Percentiles rank a stretch among this genome's conserved stretches.
These are phyloP conservation scores for Talaromyces amestolkiae DNA, from an alignment of 2,329 filamentous ascomycete genomes.

Conservation along the genomic window DNA sequence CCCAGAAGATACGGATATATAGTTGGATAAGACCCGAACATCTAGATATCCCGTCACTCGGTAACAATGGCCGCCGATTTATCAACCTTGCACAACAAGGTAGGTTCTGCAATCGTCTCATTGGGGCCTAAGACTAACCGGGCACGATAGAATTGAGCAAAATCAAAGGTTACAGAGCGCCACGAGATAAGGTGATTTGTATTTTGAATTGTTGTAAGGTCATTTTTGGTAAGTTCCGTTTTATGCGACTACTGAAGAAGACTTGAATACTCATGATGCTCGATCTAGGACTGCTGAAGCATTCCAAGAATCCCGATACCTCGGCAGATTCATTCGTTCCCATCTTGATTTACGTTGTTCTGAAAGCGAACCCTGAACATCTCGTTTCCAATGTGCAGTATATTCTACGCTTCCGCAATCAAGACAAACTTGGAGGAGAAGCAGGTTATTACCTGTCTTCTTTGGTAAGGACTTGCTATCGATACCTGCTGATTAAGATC, in stretches of 20 bases:
- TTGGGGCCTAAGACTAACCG: background rate
- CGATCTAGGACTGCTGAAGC: conserved; percentile 71
- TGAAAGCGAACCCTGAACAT: conserved; percentile 92
- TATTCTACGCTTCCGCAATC: conserved; percentile 92
- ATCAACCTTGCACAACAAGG: conserved; percentile 84
- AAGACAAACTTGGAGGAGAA: conserved; percentile 96
- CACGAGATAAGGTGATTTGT: conserved; percentile 96
- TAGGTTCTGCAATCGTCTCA: conserved; percentile 33
- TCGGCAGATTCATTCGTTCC: conserved; percentile 96
- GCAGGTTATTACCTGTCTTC: conserved; percentile 98
- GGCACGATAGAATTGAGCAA: conserved; percentile 72
- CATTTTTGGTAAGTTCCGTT: conserved; percentile 71
- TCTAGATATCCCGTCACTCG: conserved; percentile 82
- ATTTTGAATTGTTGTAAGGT: conserved; percentile 99
- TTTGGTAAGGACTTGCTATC: conserved; percentile 54
- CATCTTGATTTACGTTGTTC: conserved; percentile 89
- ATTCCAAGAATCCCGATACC: conserved; percentile 80
- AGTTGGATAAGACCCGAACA: conserved; percentile 92
- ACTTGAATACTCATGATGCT: background rate
- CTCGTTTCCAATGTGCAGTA: conserved; percentile 98
- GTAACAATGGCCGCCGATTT: conserved; percentile 83
- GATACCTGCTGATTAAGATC: background rate
- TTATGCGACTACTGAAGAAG: background rate
- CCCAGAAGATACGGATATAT: conserved; percentile 96
- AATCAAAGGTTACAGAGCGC: conserved; percentile 95